Evolutionary conservation across 176 grass and related monocot genomes (phyloP), one percentile per base, ranked within the genome.

Genomic region (Ensete ventricosum): DNA sequence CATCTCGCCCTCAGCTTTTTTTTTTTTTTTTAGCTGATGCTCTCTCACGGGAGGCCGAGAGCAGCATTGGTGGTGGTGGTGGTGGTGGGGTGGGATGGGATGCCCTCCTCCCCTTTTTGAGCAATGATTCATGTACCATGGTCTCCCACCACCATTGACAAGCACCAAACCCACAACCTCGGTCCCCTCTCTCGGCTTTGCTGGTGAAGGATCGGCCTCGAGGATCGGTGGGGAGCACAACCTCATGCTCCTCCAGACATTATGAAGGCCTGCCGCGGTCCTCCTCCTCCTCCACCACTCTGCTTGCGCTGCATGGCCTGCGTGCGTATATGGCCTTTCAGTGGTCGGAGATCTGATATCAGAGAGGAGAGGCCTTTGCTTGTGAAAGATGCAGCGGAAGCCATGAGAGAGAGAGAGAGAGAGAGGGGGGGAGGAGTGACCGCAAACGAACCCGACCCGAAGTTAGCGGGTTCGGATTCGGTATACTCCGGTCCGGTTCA

Each of bases 101-200:
- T 71, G 34, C 21, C 11, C 69, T 54, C 80, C 77, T 69, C 13
- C 29, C 66, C 73, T 27, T 86, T 87, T 87, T 79, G 80, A n/a
- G 73, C 85, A 87, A 87, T 85, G 86, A 96, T 89, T 83, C 68
- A 73, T 87, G 82, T 26, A 85, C 85, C 69, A 84, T 91, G 86
- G 78, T 85, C 69, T 51, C 74, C 83, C 83, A 84, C 54, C 76
- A 66, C 53, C 8, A 21, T 20, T 20, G 26, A 29, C 54, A 58
- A 75, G 22, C 72, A 74, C 53, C 53, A 20, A 29, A 9, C 8
- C 34, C 14, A 43, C 14, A 25, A 34, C 48, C 54, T 48, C 54
- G 58, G 9, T 16, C 10, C 25, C 54, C 20, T 9, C 17, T 62
- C 57, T 62, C 20, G 17, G 57, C 57, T n/a, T 62, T 62, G 57